Evolutionary conservation across 176 grass and related monocot genomes (phyloP), one percentile per base, ranked within the genome.

Genomic region (Aegilops bicornis): DNA sequence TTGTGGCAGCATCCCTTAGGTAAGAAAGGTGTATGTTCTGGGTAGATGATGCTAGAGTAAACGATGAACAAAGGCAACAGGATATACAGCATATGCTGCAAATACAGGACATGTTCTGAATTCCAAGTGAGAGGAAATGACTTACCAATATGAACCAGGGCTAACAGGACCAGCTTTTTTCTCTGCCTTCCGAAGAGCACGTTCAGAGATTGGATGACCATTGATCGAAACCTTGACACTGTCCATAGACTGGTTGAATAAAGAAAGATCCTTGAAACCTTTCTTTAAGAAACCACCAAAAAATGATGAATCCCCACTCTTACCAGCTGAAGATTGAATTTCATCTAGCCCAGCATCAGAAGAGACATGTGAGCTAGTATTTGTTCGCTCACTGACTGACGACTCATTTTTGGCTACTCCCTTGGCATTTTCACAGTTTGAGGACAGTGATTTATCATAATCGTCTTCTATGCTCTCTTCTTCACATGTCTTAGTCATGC

Each of bases 141-240:
- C 78, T 94, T 91, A 96, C 96, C 96, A 98, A 79, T 98, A 98
- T 69, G 92, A 89, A 88, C 96, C 96, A 79, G 91, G 93, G 88
- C 82, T 64, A 59, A 98, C 83, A 27, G 82, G 90, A 36, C 96
- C 96, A 65, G 92, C 86, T 84, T 96, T 90, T 85, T 94, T 92
- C 86, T 98, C 96, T 37, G 93, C 93, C 67, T 90, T 93, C 76
- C 88, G 86, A 82, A 95, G 86, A 80, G 86, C 84, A 12, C 87
- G 86, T 43, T 98, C 96, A 56, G 91, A 91, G 89, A 98, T 98
- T 72, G 90, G 87, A 80, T 93, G 88, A 22, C 93, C 93, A 91
- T 98, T 98, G 66, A 98, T 76, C 2, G 71, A 94, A 82, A 98
- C 90, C 87, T 92, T 92, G 67, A 76, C 83, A 59, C 20, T 88